Conservation (phyloP, 202 grass and related monocot genomes). For the Digitaria exilis region DNA sequence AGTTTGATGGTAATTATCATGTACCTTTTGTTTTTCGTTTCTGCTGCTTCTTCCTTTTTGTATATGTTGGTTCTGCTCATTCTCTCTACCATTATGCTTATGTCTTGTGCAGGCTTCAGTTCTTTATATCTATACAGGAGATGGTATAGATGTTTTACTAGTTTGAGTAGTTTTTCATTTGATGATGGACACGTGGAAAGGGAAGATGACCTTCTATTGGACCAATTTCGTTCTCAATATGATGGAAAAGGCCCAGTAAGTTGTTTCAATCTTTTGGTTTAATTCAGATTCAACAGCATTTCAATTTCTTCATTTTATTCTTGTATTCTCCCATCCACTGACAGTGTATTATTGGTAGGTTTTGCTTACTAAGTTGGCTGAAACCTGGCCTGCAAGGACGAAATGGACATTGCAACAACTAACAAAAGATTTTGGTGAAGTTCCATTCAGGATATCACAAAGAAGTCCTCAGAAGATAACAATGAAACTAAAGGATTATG, state of each 20-base stretch:
- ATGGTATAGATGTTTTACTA: slow-evolving; percentile 96
- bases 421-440: slow-evolving; percentile 64
- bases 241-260: slow-evolving; percentile 84
- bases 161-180: slow-evolving; percentile 69
- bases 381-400: slow-evolving; percentile 81
- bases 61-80: slow-evolving; percentile 23
- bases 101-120: slow-evolving; percentile 69
- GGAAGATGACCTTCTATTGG: slow-evolving; percentile 66
- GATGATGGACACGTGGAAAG: slow-evolving; percentile 79
- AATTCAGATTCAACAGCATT: not conserved
- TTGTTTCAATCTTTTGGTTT: not conserved
- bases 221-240: slow-evolving; percentile 80
- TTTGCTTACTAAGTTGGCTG: slow-evolving; percentile 72
- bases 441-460: slow-evolving; percentile 89
- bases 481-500: slow-evolving; percentile 96
- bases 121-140: slow-evolving; percentile 88
- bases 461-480: slow-evolving; percentile 81
- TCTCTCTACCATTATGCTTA: slow-evolving; percentile 26
- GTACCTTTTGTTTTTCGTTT: slow-evolving; percentile 18
- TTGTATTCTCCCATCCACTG: slow-evolving; percentile 11
- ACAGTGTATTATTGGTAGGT: slow-evolving; percentile 58
- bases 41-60: not conserved
- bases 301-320: slow-evolving; percentile 29
- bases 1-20: slow-evolving; percentile 82
- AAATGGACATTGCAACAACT: slow-evolving; percentile 92